These are phyloP conservation scores for Glaciozyma antarctica DNA, from an alignment of 768 basidiomycete genomes.

Conservation along the genomic window DNA sequence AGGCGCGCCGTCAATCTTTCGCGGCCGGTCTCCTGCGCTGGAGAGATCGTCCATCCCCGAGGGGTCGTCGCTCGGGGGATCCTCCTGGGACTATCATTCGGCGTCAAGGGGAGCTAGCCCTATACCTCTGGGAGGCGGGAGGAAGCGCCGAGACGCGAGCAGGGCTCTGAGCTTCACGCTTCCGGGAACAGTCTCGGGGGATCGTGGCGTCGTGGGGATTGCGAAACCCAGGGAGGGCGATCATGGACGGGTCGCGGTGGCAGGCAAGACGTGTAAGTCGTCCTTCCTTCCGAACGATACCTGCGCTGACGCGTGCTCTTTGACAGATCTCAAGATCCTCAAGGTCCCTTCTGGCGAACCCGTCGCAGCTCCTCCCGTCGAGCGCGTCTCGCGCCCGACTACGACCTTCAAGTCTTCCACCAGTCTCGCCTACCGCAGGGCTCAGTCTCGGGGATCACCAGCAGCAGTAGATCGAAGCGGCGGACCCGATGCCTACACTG, in stretches of 20 bases:
- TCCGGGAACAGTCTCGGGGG: neutral
- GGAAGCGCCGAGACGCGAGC: conserved; percentile 16
- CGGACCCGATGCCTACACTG: neutral
- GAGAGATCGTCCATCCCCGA: neutral
- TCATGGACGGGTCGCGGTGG: conserved; percentile 21
- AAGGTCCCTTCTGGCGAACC: conserved; percentile 18
- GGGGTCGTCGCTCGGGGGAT: neutral
- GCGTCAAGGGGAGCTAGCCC: neutral
- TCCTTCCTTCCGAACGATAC: no score
- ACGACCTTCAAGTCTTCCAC: neutral
- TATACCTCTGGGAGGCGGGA: conserved; percentile 6
- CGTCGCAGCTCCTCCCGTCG: neutral
- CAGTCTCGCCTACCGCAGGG: conserved; percentile 20
- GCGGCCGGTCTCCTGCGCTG: neutral
- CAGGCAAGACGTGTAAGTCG: conserved; percentile 21
- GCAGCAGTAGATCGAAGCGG: neutral
- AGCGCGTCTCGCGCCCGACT: neutral
- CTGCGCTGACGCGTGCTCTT: neutral
- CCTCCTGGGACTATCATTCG: neutral
- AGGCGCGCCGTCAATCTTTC: neutral
- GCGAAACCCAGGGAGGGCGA: conserved; percentile 21
- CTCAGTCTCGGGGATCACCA: conserved; percentile 13
- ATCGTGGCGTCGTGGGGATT: conserved; percentile 23
- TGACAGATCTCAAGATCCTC: conserved; percentile 20
- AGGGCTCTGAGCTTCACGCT: conserved; percentile 12